Conservation (phyloP, 768 basidiomycete genomes). For the Chalciporus chontae region DNA sequence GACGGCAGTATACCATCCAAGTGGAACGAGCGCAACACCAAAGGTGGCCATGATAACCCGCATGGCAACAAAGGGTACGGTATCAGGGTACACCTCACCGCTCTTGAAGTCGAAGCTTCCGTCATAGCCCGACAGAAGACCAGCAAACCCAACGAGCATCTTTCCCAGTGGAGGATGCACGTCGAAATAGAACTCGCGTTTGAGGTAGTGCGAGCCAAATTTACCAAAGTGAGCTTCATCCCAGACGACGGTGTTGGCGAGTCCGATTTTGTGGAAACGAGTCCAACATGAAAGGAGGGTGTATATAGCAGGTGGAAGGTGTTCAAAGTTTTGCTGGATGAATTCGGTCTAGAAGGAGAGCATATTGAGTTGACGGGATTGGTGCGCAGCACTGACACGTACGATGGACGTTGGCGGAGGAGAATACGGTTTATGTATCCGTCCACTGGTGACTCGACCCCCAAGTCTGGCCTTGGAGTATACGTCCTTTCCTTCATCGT, state of each 20-base stretch:
- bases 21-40: constrained; percentile 92
- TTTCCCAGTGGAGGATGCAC: constrained; percentile 98
- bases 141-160: constrained; percentile 96
- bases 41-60: constrained; percentile 92
- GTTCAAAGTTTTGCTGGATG: constrained; percentile 73
- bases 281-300: constrained; percentile 95
- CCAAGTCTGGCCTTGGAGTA: constrained; percentile 46
- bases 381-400: constrained; percentile 26
- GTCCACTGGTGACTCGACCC: constrained; percentile 52
- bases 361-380: constrained; percentile 3
- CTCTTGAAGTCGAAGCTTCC: constrained; percentile 94
- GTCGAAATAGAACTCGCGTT: constrained; percentile 99
- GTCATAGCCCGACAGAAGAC: constrained; percentile 86
- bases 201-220: constrained; percentile 97
- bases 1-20: constrained; percentile 95
- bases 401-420: constrained; percentile 69
- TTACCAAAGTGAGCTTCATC: constrained; percentile 99
- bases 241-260: constrained; percentile 86
- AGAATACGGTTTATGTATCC: constrained; percentile 52
- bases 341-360: constrained; percentile 57
- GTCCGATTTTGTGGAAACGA: constrained; percentile 89
- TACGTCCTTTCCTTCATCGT: constrained; percentile 67
- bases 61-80: constrained; percentile 92
- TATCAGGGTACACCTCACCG: constrained; percentile 77
- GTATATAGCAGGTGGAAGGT: constrained; percentile 78